Evolutionary conservation across 2,329 filamentous ascomycete genomes (phyloP).

Genomic region (Aspergillus luchuensis): DNA sequence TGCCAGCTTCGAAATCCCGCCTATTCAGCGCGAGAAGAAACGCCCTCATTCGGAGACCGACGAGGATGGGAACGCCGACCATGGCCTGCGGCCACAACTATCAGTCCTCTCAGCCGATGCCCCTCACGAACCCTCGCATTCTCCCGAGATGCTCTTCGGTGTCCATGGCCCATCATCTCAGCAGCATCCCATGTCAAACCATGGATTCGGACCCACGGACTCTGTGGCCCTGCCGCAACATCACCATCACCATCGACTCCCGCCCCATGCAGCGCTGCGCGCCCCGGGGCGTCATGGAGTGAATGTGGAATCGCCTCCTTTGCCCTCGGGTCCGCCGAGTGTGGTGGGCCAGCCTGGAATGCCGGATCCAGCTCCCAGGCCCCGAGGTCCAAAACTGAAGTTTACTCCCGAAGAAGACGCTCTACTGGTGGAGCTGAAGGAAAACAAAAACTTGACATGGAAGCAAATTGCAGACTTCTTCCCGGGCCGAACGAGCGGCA

Average conservation of each 20-base stretch:
- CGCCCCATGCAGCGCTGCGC: slow-evolving; percentile 69
- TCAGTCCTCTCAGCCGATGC: slow-evolving; percentile 37
- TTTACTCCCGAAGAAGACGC: slow-evolving; percentile 92
- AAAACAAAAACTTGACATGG: slow-evolving; percentile 93
- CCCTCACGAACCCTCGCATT: slow-evolving; percentile 33
- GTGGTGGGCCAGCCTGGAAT: slow-evolving; percentile 85
- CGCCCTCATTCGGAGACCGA: slow-evolving; percentile 37
- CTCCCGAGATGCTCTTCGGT: slow-evolving; percentile 39
- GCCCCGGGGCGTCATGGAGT: slow-evolving; percentile 66
- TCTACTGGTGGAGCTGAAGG: slow-evolving; percentile 84
- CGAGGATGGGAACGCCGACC: slow-evolving; percentile 28
- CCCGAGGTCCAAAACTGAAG: slow-evolving; percentile 86
- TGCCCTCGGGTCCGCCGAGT: slow-evolving; percentile 68
- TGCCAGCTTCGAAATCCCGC: slow-evolving; percentile 35
- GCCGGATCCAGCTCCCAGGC: slow-evolving; percentile 77
- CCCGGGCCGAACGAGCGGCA: slow-evolving; percentile 84
- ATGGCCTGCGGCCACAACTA: slow-evolving; percentile 32
- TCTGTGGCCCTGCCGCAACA: slow-evolving; percentile 54
- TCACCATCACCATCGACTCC: slow-evolving; percentile 81
- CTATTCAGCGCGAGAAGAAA: slow-evolving; percentile 37
- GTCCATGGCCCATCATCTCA: slow-evolving; percentile 35
- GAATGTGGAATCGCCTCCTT: slow-evolving; percentile 45
- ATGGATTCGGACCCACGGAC: slow-evolving; percentile 43
- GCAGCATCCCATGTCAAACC: slow-evolving; percentile 31
- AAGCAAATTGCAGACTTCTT: slow-evolving; percentile 98